phyloP scores from a whole-genome alignment of 352 stramenopile species.

The Pythium brachiatum region DNA sequence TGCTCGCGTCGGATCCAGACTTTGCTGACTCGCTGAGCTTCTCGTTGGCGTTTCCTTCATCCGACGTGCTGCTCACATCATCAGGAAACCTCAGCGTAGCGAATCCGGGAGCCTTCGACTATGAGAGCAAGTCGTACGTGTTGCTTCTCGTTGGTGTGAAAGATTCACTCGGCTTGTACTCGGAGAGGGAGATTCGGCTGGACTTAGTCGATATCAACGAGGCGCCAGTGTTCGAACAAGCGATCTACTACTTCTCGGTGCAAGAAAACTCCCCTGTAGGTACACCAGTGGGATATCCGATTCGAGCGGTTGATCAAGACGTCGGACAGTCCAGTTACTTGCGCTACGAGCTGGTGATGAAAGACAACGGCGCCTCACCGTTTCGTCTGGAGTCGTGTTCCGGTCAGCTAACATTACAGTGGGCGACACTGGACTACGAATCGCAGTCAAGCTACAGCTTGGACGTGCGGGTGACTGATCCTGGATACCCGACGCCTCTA shows the following conservation, averaged over 20 bases:
- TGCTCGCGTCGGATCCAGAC: conserved; percentile 39
- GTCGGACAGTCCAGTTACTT: conserved; percentile 41
- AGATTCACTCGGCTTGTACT: conserved; percentile 35
- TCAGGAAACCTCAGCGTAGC: conserved; percentile 41
- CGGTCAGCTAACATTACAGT: conserved; percentile 46
- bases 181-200: conserved; percentile 41
- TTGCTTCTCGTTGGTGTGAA: conserved; percentile 32
- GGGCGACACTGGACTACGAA: conserved; percentile 50
- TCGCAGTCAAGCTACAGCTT: conserved; percentile 34
- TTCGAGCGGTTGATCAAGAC: conserved; percentile 49
- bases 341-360: conserved; percentile 43
- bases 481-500: conserved; percentile 37
- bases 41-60: conserved; percentile 29
- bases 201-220: conserved; percentile 53
- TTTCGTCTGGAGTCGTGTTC: conserved; percentile 58
- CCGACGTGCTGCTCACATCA: conserved; percentile 34
- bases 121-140: conserved; percentile 39
- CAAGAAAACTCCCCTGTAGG: conserved; percentile 40
- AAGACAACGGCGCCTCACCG: conserved; percentile 34
- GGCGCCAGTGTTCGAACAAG: conserved; percentile 38
- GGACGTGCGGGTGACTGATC: conserved; percentile 41
- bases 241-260: conserved; percentile 37
- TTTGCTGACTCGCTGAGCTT: conserved; percentile 30
- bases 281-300: conserved; percentile 41
- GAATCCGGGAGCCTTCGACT: conserved; percentile 42